phyloP scores from a whole-genome alignment of 2,329 filamentous ascomycete species.

The Penicillium sp. region DNA sequence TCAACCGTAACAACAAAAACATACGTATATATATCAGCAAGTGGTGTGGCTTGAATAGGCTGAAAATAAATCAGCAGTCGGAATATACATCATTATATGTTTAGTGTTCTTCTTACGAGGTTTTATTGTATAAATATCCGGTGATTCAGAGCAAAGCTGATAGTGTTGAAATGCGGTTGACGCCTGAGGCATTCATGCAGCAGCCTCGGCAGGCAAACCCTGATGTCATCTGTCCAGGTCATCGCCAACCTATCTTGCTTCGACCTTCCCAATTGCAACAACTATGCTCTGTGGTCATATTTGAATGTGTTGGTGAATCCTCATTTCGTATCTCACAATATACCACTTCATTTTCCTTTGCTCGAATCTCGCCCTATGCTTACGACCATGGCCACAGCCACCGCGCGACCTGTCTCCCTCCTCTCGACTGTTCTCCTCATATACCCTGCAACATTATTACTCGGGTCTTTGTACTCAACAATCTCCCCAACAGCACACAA shows the following conservation, averaged over 20 bases:
- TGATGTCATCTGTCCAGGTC: constrained; percentile 12
- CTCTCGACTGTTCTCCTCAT: constrained; percentile 66
- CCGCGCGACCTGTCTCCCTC: constrained; percentile 15
- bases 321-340: neutral
- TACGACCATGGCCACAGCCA: constrained; percentile 20
- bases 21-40: neutral
- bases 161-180: neutral
- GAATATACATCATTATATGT: neutral
- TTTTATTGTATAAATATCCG: neutral
- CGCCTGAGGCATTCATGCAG: constrained; percentile 7
- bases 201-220: constrained; percentile 12
- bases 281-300: constrained; percentile 1
- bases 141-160: neutral
- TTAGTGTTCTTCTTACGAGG: neutral
- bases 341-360: neutral
- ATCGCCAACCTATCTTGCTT: constrained; percentile 7
- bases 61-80: neutral
- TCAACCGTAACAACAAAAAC: no score
- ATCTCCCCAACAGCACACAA: constrained; percentile 70
- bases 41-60: neutral
- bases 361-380: neutral
- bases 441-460: constrained; percentile 75
- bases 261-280: constrained; percentile 6
- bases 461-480: constrained; percentile 77
- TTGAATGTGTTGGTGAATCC: neutral